Conservation (phyloP, 371 early-diverging fungal species). For the Blakeslea trispora region DNA sequence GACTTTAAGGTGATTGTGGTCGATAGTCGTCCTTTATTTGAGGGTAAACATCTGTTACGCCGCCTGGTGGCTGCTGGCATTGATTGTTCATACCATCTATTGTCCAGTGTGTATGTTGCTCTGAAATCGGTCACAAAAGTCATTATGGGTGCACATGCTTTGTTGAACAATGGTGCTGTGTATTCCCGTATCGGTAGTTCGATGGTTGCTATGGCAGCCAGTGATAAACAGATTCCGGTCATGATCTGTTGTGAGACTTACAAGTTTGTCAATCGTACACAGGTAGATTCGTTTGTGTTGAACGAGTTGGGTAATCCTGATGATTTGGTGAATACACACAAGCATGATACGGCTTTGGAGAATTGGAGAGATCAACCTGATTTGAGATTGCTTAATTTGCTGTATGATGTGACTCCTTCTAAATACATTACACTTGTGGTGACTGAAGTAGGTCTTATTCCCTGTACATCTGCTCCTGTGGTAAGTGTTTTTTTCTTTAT, state of each 20-base stretch:
- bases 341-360: conserved; percentile 37
- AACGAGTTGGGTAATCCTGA: conserved; percentile 93
- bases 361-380: conserved; percentile 70
- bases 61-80: conserved; percentile 71
- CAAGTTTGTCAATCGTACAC: conserved; percentile 92
- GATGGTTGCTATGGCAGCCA: conserved; percentile 89
- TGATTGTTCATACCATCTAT: conserved; percentile 74
- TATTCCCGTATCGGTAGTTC: conserved; percentile 93
- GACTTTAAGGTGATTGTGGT: conserved; percentile 92
- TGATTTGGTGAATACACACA: conserved; percentile 64
- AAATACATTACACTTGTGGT: conserved; percentile 89
- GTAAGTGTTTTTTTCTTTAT: conserved; percentile 42
- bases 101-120: conserved; percentile 70
- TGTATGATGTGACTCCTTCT: conserved; percentile 95
- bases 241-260: conserved; percentile 96
- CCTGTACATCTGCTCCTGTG: conserved; percentile 90
- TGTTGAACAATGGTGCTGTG: conserved; percentile 92
- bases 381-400: conserved; percentile 82
- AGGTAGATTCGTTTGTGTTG: conserved; percentile 94
- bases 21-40: conserved; percentile 89
- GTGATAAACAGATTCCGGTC: conserved; percentile 88
- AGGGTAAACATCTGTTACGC: conserved; percentile 76
- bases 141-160: conserved; percentile 90
- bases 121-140: conserved; percentile 91
- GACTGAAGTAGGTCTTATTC: conserved; percentile 94